phyloP scores from a whole-genome alignment of 257 asterid genomes.

The Ajuga chamaepitys region DNA sequence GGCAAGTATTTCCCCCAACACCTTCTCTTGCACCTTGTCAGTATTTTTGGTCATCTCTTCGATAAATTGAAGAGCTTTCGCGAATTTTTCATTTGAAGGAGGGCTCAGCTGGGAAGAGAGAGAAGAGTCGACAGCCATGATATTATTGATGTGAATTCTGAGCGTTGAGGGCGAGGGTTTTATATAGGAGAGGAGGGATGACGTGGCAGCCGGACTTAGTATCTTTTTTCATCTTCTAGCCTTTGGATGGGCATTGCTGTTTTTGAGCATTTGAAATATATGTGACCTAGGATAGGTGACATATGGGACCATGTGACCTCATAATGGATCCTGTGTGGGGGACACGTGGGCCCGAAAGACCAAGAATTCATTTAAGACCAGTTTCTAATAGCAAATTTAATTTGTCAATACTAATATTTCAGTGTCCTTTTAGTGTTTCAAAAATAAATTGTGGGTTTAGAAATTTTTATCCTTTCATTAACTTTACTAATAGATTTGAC shows the following conservation, averaged over 20 bases:
- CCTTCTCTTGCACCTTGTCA: slow-evolving; percentile 47
- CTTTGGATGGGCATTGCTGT: slow-evolving; percentile 20
- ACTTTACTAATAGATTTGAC: too few relatives aligned
- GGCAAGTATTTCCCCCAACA: slow-evolving; percentile 47
- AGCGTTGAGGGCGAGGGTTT: background rate
- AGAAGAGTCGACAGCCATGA: slow-evolving; percentile 41
- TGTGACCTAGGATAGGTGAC: slow-evolving; percentile 11
- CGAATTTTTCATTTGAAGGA: slow-evolving; percentile 37
- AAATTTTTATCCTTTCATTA: too few relatives aligned
- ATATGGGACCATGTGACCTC: slow-evolving; percentile 24
- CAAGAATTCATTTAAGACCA: too few relatives aligned
- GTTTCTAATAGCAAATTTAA: too few relatives aligned
- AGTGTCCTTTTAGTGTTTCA: too few relatives aligned
- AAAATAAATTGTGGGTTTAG: too few relatives aligned
- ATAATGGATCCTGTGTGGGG: background rate
- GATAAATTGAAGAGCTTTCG: slow-evolving; percentile 49
- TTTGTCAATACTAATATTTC: too few relatives aligned
- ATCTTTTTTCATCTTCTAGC: too few relatives aligned
- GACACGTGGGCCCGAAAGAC: slow-evolving; percentile 30
- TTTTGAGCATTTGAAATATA: slow-evolving; percentile 17
- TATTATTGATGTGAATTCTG: background rate
- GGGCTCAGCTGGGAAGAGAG: slow-evolving; percentile 3
- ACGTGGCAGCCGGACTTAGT: slow-evolving; percentile 17
- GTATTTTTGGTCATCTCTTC: slow-evolving; percentile 50
- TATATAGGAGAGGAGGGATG: slow-evolving; percentile 12